Evolutionary conservation across 2,329 filamentous ascomycete genomes (phyloP), one percentile per base, ranked within the genome.

Genomic region (Shiraia bambusicola): DNA sequence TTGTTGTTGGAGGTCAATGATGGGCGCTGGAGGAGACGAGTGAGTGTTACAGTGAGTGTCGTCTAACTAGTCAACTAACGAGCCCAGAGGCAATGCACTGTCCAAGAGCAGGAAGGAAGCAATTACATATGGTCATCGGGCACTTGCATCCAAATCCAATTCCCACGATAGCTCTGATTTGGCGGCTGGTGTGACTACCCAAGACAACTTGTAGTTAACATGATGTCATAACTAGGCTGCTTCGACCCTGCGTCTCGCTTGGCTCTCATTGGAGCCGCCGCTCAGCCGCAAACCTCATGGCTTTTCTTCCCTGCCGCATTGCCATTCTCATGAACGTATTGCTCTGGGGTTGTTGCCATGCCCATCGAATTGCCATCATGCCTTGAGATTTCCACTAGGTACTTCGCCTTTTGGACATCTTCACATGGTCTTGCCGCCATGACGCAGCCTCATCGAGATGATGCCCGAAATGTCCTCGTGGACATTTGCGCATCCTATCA

Each of bases 181-280:
- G 42, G 44, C 30, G 35, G 36, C 32, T 34, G 26, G 34, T 37
- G 38, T 33, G 16, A 45, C 34, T 19, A 12, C 10, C 36, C 34
- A 29, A 28, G 13, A 42, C 25, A 31, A 28, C 39, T 12, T n/a
- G n/a, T 34, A n/a, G n/a, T n/a, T n/a, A 42, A 31, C n/a, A 51
- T 48, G 50, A 52, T 42, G 39, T 53, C 45, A 41, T 51, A 16
- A 33, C 29, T 45, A 38, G 41, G 39, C 15, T 25, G 10, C 12
- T 4, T 31, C 38, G 37, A 29, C 24, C 42, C 32, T 44, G 47
- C 45, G 16, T 36, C 37, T 39, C 37, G 37, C 37, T 33, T 39
- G 16, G n/a, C 27, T 28, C 40, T 42, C 38, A 45, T 47, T 49
- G 42, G 48, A 51, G 48, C 48, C 45, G 43, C 45, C n/a, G n/a